Evolutionary conservation across 805 yeast genomes (phyloP), one percentile per base, ranked within the genome.

Genomic region (Kluyveromyces starmeri): DNA sequence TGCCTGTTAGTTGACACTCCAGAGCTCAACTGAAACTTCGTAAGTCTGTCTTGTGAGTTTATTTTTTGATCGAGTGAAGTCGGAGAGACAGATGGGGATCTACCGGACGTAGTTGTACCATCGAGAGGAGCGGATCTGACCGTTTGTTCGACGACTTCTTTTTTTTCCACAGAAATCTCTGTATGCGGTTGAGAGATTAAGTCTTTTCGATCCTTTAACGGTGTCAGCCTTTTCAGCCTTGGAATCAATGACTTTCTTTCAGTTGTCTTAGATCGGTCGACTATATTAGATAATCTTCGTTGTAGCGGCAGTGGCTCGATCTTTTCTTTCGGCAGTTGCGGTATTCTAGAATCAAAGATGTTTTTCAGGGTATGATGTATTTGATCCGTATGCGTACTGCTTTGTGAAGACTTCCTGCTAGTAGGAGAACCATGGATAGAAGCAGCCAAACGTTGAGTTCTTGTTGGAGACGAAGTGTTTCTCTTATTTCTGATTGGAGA

Each of bases 1-100:
- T 30, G 24, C 11, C 10, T 20, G 12, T 30, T 30, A 9, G 50
- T 34, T 13, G 46, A 53, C 4, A 22, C 39, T 11, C 49, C 39
- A 11, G 54, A 49, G 16, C 46, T 26, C 17, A 55, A 42, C 35
- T 55, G 58, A 32, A 57, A 50, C 26, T 47, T 52, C 4, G 59
- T 54, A 25, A 52, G 28, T 30, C 55, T 41, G 32, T 54, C 55
- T 29, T 43, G 45, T 12, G 42, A 36, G 15, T 24, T 28, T 9
- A 16, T 28, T 14, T 17, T 35, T 6, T 18, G 34, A 7, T 29
- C 32, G 9, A 16, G 13, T n/a, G 28, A 29, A 6, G 38, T 20
- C 21, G 32, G 28, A 5, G 32, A 28, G 26, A 12, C 16, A 11
- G 33, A 20, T 6, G 16, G n/a, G n/a, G 26, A 30, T 4, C 22